Base-by-base conservation (phyloP, 2,329 filamentous ascomycete genomes). In the Beauveria sp. region DNA sequence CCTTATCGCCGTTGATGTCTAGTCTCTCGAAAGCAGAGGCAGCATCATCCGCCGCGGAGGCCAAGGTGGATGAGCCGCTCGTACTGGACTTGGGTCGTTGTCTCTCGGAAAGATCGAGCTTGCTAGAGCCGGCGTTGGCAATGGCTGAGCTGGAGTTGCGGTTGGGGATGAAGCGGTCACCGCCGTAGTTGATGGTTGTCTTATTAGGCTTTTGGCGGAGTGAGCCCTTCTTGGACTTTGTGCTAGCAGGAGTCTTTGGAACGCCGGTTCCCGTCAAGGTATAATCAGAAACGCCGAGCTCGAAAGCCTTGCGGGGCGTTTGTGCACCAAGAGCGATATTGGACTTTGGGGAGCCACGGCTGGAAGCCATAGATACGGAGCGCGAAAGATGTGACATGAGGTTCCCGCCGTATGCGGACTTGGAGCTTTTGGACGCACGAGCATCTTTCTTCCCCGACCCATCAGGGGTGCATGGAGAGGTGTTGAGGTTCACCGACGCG, bases 101-200 rank as follows among this genome's bases (percentile, higher is more conserved):
- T 73, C 84, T 85, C 65, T 93, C 89, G 52, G 82, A 75, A 49
- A 80, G 69, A 66, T 95, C 90, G 50, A 93, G 84, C 83, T 98
- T 98, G 65, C 87, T 87, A 60, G 91, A 88, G 64, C 91, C 91
- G 63, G 84, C 84, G 68, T 92, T 92, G 71, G 88, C 82, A 71
- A 96, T 89, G 61, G 89, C 93, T 58, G 96, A 95, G 79, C 93
- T 96, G 66, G 93, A 90, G 55, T 84, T 84, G 38, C 95, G 89
- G 80, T 96, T 97, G 67, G 95, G 93, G 67, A 99, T 98, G 80
- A 98, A 99, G 59, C 95, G 88, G 75, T 99, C 95, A 45, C 88
- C 91, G 53, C 85, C 83, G 69, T 93, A 95, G 75, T 85, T 88
- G 62, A 93, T 75, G 1, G 89, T 91, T 16, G 90, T 93, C 84